Percentiles rank a stretch among this genome's conserved stretches.
Evolutionary conservation across 345 rosid genomes (phyloP).

Genomic region (Boechera retrofracta): DNA sequence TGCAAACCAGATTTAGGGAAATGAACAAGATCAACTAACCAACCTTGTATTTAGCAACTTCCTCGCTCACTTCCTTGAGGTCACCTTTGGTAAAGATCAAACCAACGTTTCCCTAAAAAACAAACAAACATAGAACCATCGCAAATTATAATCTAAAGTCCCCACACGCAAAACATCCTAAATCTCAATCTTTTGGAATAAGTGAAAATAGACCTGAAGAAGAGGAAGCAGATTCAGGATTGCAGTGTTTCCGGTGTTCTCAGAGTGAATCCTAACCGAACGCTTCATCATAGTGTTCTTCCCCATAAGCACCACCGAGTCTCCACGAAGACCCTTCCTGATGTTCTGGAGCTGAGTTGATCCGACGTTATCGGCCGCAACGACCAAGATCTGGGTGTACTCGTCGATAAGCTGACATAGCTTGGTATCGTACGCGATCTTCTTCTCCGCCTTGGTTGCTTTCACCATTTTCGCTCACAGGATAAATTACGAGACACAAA

Average conservation of each 20-base stretch:
- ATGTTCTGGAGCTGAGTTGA: slow-evolving; percentile 77
- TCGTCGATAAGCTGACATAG: slow-evolving; percentile 75
- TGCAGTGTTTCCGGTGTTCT: slow-evolving; percentile 52
- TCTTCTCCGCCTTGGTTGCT: slow-evolving; percentile 55
- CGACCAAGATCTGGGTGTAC: slow-evolving; percentile 67
- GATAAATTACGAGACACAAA: background rate
- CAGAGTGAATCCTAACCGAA: slow-evolving; percentile 67
- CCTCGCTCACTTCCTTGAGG: slow-evolving; percentile 95
- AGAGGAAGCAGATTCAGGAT: slow-evolving; percentile 60
- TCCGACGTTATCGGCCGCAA: slow-evolving; percentile 76
- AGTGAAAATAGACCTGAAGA: slow-evolving; percentile 45
- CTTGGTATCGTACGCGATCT: slow-evolving; percentile 64
- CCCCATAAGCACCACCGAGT: slow-evolving; percentile 71
- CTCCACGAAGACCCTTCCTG: slow-evolving; percentile 67
- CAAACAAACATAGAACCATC: background rate
- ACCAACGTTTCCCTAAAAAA: slow-evolving; percentile 83
- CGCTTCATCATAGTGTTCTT: slow-evolving; percentile 91
- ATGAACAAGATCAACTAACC: background rate
- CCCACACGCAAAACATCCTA: background rate
- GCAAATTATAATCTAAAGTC: background rate
- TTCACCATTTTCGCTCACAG: slow-evolving; percentile 42
- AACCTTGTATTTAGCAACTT: slow-evolving; percentile 95
- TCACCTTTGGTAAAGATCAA: slow-evolving; percentile 97
- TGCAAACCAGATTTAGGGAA: background rate
- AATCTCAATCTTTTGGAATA: background rate